Conservation (phyloP, 2,329 filamentous ascomycete genomes). For the Colletotrichum truncatum region DNA sequence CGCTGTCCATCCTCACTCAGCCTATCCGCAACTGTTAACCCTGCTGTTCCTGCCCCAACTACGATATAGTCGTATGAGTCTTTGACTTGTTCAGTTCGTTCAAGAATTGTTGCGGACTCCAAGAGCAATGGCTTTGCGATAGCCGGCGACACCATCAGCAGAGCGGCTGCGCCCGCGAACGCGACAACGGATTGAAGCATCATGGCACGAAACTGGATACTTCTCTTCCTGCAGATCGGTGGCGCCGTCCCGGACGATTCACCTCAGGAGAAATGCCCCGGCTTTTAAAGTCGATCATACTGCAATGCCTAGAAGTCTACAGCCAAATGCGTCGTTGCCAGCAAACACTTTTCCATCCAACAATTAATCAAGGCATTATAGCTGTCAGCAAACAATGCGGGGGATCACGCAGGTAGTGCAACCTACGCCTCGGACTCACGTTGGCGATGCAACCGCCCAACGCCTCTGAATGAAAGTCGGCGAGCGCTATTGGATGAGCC, state of each 20-base stretch:
- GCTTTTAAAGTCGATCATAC: background rate
- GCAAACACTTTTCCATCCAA: background rate
- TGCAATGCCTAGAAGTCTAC: background rate
- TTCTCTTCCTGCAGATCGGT: accelerated
- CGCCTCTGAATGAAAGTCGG: background rate
- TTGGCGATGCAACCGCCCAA: background rate
- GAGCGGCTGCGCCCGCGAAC: background rate
- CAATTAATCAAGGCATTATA: background rate
- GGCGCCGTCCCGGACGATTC: background rate
- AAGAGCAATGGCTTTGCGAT: background rate
- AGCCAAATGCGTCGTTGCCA: background rate
- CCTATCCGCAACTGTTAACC: constrained; percentile 48
- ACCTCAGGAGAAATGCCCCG: accelerated
- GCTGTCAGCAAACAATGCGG: background rate
- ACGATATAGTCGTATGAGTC: constrained; percentile 42
- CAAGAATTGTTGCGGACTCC: background rate
- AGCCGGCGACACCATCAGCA: background rate
- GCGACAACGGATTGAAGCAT: background rate
- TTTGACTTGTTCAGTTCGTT: background rate
- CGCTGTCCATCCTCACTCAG: constrained; percentile 41
- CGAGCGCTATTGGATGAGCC: background rate
- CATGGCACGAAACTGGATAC: accelerated
- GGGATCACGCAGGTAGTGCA: background rate
- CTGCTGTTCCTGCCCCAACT: constrained; percentile 53
- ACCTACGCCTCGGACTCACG: background rate